Evolutionary conservation across 2,329 filamentous ascomycete genomes (phyloP), one percentile per base, ranked within the genome.

Genomic region (Incumbomyces delicatus): DNA sequence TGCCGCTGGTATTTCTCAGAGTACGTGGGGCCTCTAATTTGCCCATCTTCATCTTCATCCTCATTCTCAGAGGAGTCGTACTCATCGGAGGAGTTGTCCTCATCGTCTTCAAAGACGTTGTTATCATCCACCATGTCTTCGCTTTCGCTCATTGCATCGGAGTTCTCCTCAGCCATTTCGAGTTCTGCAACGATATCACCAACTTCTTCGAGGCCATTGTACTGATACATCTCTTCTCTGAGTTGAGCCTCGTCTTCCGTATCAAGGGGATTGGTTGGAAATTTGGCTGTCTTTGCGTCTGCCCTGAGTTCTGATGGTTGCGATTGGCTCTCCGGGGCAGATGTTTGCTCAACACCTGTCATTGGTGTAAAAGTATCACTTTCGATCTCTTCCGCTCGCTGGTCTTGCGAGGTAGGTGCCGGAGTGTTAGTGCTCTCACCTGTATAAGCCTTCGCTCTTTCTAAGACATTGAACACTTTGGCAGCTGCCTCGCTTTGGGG

Each of bases 151-250:
- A 22, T 77, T 12, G 66, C 61, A 42, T 63, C 63, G 11, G 62
- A 64, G 22, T 61, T n/a, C 12, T 42, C 40, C 50, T 89, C 82
- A 52, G 94, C 87, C 1, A 96, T 65, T 48, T 94, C 79, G 38
- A 98, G 76, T 66, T 96, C 88, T 13, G 92, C 92, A 13, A 98
- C 92, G 2, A 98, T 85, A 32, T 87, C 80, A 3, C 88, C 87
- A 48, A 98, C 82, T 63, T 96, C 90, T 37, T 83, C 82, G 65
- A 95, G 70, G 51, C 86, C 83, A 35, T 35, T 17, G 61, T 96
- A 98, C 52, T 85, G 76, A 6, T 96, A 73, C 89, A 98, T 96
- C 59, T 95, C 82, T 48, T 82, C 78, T 5, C 92, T 81, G 18
- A 95, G 65, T 29, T 76, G 76, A 3, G 87, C 85, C 52, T 95